Evolutionary conservation across 306 rosid genomes (phyloP).

Genomic region (Argentina anserina): DNA sequence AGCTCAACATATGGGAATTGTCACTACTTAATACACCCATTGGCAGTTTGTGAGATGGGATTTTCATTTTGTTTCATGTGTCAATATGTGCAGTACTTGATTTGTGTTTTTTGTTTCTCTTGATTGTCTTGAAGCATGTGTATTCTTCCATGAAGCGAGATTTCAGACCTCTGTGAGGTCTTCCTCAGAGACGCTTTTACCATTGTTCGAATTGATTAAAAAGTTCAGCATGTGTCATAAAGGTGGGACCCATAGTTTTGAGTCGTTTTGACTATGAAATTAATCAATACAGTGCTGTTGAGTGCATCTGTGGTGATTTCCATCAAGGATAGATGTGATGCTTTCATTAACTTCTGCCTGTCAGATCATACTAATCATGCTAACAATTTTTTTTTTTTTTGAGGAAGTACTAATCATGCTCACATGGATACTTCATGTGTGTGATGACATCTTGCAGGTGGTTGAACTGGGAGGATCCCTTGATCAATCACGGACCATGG

Average conservation of each 20-base stretch:
- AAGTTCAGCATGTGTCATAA: constrained; percentile 50
- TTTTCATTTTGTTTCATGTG: constrained; percentile 21
- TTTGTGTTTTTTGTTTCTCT: constrained; percentile 36
- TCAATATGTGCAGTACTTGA: constrained; percentile 41
- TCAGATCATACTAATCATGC: constrained; percentile 10
- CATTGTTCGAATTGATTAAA: constrained; percentile 59
- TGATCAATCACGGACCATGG: constrained; percentile 73
- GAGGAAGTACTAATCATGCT: constrained; percentile 10
- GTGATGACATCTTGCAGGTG: constrained; percentile 53
- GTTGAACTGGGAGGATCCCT: constrained; percentile 91
- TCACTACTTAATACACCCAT: not conserved
- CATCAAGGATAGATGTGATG: constrained; percentile 57
- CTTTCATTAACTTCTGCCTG: constrained; percentile 16
- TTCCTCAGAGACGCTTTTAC: constrained; percentile 54
- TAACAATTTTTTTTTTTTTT: too few relatives aligned
- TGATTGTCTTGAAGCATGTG: constrained; percentile 56
- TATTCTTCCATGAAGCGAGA: constrained; percentile 40
- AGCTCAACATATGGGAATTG: not conserved
- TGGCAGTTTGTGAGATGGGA: not conserved
- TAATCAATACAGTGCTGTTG: constrained; percentile 45
- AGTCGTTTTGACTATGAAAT: constrained; percentile 35
- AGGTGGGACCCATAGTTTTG: constrained; percentile 61
- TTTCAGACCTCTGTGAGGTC: constrained; percentile 68
- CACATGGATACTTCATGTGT: constrained; percentile 9
- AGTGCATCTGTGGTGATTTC: constrained; percentile 61